A percentile compares a stretch with the other conserved stretches of the same genome.
phyloP scores from a whole-genome alignment of 345 rosid genomes.

The Lagerstroemia speciosa region DNA sequence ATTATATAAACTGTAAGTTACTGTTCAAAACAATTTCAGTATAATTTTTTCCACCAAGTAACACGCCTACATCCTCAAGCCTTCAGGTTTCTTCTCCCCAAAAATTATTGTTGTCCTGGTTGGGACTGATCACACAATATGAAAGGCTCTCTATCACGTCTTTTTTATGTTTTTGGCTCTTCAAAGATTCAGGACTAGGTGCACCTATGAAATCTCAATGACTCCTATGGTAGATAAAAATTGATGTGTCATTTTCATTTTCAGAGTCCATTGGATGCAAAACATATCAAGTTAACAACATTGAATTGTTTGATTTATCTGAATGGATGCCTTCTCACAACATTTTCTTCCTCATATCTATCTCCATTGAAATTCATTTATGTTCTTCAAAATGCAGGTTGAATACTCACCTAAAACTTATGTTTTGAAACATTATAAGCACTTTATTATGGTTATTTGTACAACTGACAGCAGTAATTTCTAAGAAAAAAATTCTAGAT shows the following conservation, averaged over 20 bases:
- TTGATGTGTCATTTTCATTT: not conserved
- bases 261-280: not conserved
- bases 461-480: not conserved
- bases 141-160: not conserved
- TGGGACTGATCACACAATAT: not conserved
- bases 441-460: not conserved
- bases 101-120: not conserved
- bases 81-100: not conserved
- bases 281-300: not conserved
- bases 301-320: not conserved
- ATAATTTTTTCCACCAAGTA: not conserved
- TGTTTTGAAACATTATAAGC: not conserved
- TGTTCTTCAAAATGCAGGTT: not conserved
- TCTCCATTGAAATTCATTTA: not conserved
- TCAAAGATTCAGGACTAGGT: not conserved
- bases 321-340: not conserved
- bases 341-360: not conserved
- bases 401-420: not conserved
- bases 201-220: not conserved
- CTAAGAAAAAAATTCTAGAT: not conserved
- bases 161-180: not conserved
- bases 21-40: not conserved
- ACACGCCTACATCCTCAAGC: not conserved
- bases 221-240: not conserved
- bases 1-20: slow-evolving; percentile 55